Base-by-base conservation (phyloP, 345 rosid species). In the Pistacia integerrima region DNA sequence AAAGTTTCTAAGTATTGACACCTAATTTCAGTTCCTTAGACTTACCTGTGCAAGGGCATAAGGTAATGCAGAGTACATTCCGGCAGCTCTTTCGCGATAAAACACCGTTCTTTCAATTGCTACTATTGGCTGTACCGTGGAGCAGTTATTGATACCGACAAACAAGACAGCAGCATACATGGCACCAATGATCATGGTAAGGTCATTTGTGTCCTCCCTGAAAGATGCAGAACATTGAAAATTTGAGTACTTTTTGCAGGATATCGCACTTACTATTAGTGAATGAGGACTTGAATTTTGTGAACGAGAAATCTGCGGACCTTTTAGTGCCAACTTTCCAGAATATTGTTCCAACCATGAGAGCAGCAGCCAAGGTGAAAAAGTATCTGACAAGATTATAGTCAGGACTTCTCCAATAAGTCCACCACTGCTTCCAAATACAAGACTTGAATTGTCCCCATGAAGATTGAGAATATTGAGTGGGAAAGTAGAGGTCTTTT, bases 361-460 rank as follows among this genome's bases (percentile, higher is more conserved):
- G 85, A 12, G 91, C 88, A 48, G 86, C 75, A 20, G 65, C 77
- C 49, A 88, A 41, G 36, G 92, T 92, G 85, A 90, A 90, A 72
- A 83, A 84, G 77, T 74, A 82, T 69, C 92, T 77, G 13, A 88
- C 88, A 12, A 90, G 86, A 77, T 90, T 92, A 73, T 90, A 90
- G 38, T 90, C 90, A 17, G 94, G 92, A 75, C 89, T 92, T 83
- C 97, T 86, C 97, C 97, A 92, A 28, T 87, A 88, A 69, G 92
- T 88, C 82, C 88, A 82, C 91, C 88, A 86, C 59, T 87, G 91
- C 73, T 90, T 90, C 97, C 94, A 92, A 1, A 88, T 56, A 80
- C 94, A 90, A 63, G 85, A 86, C 77, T 86, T 88, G 86, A 88
- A 88, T 70, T 91, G 92, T 13, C 91, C 92, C 77, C 74, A 87